Percentiles rank a stretch among this genome's conserved stretches.
Conservation (phyloP, 257 asterid genomes). For the Perilla frutescens region DNA sequence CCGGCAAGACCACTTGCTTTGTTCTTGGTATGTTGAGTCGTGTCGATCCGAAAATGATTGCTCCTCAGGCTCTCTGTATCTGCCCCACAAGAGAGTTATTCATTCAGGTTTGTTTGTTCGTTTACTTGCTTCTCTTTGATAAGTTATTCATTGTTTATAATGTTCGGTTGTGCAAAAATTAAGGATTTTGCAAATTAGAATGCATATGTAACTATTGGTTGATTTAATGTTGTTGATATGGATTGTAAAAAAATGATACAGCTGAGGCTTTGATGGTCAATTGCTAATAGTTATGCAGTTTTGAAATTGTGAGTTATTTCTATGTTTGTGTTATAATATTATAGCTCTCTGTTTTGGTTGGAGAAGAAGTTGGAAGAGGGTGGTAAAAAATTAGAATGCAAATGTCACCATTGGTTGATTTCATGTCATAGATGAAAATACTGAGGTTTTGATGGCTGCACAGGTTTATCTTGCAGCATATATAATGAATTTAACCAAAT, state of each 20-base stretch:
- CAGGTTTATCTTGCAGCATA: neutral
- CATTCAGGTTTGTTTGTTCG: slow-evolving; percentile 63
- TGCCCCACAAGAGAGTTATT: slow-evolving; percentile 98
- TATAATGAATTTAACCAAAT: neutral
- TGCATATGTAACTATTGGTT: no score
- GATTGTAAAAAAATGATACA: no score
- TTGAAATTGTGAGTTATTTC: no score
- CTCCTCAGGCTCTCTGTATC: slow-evolving; percentile 95
- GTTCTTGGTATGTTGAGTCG: slow-evolving; percentile 98
- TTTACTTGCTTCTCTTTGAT: neutral
- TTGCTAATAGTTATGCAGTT: no score
- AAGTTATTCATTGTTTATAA: no score
- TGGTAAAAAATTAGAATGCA: neutral
- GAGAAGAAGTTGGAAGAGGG: neutral
- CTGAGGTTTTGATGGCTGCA: neutral
- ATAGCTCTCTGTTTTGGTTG: neutral
- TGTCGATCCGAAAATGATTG: slow-evolving; percentile 60
- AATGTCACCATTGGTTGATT: neutral
- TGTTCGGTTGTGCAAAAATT: no score
- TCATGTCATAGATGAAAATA: neutral
- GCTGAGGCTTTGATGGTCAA: no score
- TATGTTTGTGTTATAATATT: no score
- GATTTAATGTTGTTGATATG: no score
- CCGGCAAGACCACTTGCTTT: slow-evolving; percentile 97
- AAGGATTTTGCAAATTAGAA: no score